Evolutionary conservation across 176 grass and related monocot species (phyloP), one percentile per base, ranked within the genome.

Genomic region (Oryza glaberrima): DNA sequence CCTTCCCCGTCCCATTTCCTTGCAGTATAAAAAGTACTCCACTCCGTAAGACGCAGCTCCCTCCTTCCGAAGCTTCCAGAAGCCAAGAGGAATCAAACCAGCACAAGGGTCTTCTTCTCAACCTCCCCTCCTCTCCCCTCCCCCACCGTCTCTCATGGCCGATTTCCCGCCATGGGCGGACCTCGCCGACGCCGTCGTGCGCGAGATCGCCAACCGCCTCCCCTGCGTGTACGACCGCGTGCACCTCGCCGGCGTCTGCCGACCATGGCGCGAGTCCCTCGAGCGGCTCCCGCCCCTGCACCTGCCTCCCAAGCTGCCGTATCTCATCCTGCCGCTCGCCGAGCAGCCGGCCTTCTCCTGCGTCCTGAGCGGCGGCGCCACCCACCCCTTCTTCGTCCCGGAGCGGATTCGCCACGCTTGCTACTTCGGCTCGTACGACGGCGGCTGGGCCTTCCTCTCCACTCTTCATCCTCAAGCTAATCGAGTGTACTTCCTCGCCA

Each of bases 351-450:
- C 9, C 35, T 16, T 45, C 52, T 72, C 25, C 69, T 63, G 36
- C 80, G 6, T 63, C 49, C 51, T 73, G 13, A 70, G 47, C 47
- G 67, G 46, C 66, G 3, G 34, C 48, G 11, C 32, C 19, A 10
- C 6, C 32, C 23, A 52, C 46, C 14, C 5, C 23, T 0, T 9
- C 72, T 1, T 9, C 45, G 12, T 44, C 38, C 19, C 34, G 48
- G 48, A 17, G 68, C 0, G 3, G 23, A n/a, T 2, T 0, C 25
- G 25, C 6, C 28, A 0, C 2, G 47, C 20, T 46, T 44, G 79
- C 67, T 52, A 70, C 79, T 54, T 81, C 67, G 79, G 79, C 47
- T 70, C 47, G 1, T 81, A 56, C 67, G 79, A 81, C 79, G 67
- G 26, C 30, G 7, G 11, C 32, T 56, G 30, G 47, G 0, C 35